These are phyloP conservation scores for Nakazawaea anatomiae DNA, from an alignment of 805 yeast species.

Conservation along the genomic window DNA sequence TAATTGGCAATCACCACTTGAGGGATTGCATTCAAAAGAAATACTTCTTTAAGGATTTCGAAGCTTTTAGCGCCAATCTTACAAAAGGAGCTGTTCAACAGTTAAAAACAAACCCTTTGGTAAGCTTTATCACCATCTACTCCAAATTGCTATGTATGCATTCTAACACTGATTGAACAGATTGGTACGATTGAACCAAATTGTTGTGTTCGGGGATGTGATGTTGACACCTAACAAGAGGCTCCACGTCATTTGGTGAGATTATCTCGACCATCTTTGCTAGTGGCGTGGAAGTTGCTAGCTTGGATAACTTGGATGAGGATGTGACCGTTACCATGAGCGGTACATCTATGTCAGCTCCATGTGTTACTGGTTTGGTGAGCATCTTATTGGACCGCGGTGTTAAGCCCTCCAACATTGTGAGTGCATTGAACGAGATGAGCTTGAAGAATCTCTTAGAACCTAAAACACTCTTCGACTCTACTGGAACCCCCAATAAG, in stretches of 20 bases:
- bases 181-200: conserved; percentile 70
- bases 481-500: conserved; percentile 56
- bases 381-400: conserved; percentile 54
- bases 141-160: background rate
- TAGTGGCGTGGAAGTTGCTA: conserved; percentile 65
- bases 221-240: conserved; percentile 29
- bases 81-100: conserved; percentile 39
- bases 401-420: conserved; percentile 33
- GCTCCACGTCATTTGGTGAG: conserved; percentile 58
- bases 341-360: conserved; percentile 83
- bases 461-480: conserved; percentile 34
- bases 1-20: conserved; percentile 32
- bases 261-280: conserved; percentile 68
- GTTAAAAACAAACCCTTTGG: conserved; percentile 49
- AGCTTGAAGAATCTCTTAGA: conserved; percentile 45
- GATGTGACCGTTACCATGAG: conserved; percentile 35
- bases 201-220: conserved; percentile 51
- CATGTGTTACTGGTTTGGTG: conserved; percentile 62
- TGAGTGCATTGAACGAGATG: conserved; percentile 32
- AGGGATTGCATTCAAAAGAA: conserved; percentile 42
- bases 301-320: conserved; percentile 35
- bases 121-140: conserved; percentile 9
- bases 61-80: conserved; percentile 64
- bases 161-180: conserved; percentile 8
- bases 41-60: conserved; percentile 64